Evolutionary conservation across 2,329 filamentous ascomycete genomes (phyloP).

Genomic region (Penicillium janthinellum): DNA sequence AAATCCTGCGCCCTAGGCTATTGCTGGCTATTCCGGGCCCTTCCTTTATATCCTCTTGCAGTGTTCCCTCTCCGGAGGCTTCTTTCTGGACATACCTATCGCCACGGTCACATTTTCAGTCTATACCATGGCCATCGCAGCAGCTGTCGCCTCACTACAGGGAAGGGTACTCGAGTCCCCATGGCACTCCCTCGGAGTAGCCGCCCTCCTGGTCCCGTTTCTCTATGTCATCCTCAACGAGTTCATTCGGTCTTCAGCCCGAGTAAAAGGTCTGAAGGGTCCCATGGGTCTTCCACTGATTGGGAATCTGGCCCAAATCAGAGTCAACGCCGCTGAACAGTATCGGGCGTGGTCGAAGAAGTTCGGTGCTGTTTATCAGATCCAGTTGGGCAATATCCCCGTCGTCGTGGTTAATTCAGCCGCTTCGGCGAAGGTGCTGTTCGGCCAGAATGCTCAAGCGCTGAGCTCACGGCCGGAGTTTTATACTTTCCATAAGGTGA

Average conservation of each 20-base stretch:
- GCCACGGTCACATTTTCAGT: not conserved
- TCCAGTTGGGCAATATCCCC: conserved; percentile 60
- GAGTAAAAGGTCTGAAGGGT: conserved; percentile 52
- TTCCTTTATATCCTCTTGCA: not conserved
- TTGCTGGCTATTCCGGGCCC: not conserved
- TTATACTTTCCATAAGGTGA: conserved; percentile 62
- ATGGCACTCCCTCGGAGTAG: conserved; percentile 24
- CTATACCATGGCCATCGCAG: conserved; percentile 32
- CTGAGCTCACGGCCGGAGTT: conserved; percentile 59
- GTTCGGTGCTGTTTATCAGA: conserved; percentile 58
- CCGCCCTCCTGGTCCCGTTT: conserved; percentile 35
- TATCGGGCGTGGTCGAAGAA: conserved; percentile 57
- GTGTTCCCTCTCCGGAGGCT: too few relatives aligned
- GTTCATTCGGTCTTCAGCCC: conserved; percentile 47
- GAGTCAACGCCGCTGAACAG: conserved; percentile 58
- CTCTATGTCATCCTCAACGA: conserved; percentile 55
- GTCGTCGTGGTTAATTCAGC: conserved; percentile 60
- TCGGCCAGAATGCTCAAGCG: conserved; percentile 57
- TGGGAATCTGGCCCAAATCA: conserved; percentile 59
- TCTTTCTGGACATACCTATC: not conserved
- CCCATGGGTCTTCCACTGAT: conserved; percentile 56
- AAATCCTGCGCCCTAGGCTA: conserved; percentile 19
- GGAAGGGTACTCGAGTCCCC: conserved; percentile 21
- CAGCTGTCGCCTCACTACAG: conserved; percentile 27
- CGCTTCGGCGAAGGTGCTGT: conserved; percentile 53